A percentile compares a stretch with the other conserved stretches of the same genome.
Evolutionary conservation across 2,329 filamentous ascomycete species (phyloP).

Genomic region (Salinomyces thailandicus): DNA sequence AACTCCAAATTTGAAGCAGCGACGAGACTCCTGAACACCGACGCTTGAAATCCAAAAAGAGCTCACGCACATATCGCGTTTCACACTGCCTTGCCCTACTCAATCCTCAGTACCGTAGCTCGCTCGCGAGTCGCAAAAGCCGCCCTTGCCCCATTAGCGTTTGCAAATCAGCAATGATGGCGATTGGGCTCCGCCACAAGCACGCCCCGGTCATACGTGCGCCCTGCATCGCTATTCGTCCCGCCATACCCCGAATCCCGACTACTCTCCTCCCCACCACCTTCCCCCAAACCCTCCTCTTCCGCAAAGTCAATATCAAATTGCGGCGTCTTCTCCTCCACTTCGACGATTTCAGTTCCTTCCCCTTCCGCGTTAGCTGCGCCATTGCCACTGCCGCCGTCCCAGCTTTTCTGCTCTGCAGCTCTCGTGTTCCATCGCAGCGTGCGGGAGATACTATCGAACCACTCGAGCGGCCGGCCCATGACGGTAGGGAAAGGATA

Average conservation of each 20-base stretch:
- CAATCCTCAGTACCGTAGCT: no score
- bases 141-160: no score
- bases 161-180: no score
- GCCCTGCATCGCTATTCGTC: slow-evolving; percentile 2
- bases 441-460: slow-evolving; percentile 85
- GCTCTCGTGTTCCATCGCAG: slow-evolving; percentile 91
- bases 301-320: slow-evolving; percentile 94
- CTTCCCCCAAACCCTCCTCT: slow-evolving; percentile 16
- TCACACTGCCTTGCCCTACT: no score
- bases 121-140: no score
- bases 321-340: slow-evolving; percentile 44
- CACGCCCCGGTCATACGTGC: slow-evolving; percentile 1
- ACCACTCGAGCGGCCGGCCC: slow-evolving; percentile 85
- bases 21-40: no score
- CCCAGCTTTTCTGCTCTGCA: slow-evolving; percentile 81
- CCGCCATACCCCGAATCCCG: slow-evolving; percentile 12
- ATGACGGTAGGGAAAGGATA: slow-evolving; percentile 97
- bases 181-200: no score
- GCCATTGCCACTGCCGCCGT: slow-evolving; percentile 52
- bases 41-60: no score
- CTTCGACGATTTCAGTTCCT: slow-evolving; percentile 15
- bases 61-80: no score
- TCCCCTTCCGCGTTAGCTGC: slow-evolving; percentile 32
- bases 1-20: no score
- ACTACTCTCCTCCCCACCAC: not conserved